These are phyloP conservation scores for Knoxdaviesia capensis DNA, from an alignment of 2,329 filamentous ascomycete genomes.

Conservation along the genomic window DNA sequence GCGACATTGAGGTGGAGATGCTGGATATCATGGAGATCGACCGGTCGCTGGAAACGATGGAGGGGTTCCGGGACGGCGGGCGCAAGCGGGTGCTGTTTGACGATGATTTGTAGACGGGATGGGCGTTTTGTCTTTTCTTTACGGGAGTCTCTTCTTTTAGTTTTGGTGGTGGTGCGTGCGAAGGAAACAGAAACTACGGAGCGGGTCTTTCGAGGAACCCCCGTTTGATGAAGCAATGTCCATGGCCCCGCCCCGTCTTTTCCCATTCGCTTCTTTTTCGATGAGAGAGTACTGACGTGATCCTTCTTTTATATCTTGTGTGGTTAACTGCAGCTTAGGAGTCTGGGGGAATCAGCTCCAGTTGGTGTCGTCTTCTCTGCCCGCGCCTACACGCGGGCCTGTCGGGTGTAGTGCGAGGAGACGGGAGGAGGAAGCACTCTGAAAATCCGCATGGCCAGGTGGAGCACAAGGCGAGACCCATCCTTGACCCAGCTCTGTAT, in stretches of 20 bases:
- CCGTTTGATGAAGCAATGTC: background rate
- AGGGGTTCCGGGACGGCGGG: slow-evolving; percentile 23
- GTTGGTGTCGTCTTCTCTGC: background rate
- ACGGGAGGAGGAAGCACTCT: slow-evolving; percentile 1
- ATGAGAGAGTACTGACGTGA: slow-evolving; percentile 7
- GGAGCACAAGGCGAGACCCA: slow-evolving; percentile 56
- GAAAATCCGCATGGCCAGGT: slow-evolving; percentile 48
- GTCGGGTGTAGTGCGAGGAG: no score
- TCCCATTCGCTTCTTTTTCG: background rate
- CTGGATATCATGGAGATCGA: slow-evolving; percentile 48
- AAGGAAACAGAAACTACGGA: slow-evolving; percentile 1
- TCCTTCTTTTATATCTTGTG: slow-evolving; percentile 1
- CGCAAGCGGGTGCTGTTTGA: slow-evolving; percentile 33
- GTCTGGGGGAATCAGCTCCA: no score
- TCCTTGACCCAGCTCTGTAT: slow-evolving; percentile 52
- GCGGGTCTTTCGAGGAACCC: background rate
- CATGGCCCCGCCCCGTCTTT: no score
- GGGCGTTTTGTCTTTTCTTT: slow-evolving; percentile 4
- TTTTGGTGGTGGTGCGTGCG: background rate
- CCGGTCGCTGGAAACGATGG: slow-evolving; percentile 34
- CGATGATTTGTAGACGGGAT: slow-evolving; percentile 9
- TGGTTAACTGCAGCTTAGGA: background rate
- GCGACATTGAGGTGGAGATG: slow-evolving; percentile 38
- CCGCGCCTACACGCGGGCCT: background rate
- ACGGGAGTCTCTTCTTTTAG: background rate